Evolutionary conservation across 202 grass and related monocot genomes (phyloP).

Genomic region (Miscanthus sacchariflorus): DNA sequence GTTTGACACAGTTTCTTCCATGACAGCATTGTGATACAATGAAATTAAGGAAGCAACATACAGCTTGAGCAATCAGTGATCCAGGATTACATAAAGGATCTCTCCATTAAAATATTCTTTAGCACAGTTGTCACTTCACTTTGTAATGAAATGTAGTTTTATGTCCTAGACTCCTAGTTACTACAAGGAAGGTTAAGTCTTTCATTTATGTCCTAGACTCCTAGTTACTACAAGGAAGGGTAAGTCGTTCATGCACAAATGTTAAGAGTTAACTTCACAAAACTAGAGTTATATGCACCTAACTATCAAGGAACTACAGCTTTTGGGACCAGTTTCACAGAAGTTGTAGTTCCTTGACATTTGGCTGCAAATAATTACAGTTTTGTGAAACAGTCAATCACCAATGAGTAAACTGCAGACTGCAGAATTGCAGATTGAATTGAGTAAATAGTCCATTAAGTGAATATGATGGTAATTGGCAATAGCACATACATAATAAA

Average conservation of each 20-base stretch:
- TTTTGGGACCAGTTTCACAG: not conserved
- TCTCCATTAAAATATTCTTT: not conserved
- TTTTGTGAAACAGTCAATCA: not conserved
- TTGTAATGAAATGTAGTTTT: not conserved
- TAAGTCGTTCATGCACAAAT: not conserved
- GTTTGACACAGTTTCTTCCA: constrained; percentile 11
- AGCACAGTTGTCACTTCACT: not conserved
- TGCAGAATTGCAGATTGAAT: not conserved
- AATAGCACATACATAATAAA: not conserved
- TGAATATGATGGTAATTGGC: not conserved
- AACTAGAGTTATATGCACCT: not conserved
- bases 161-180: not conserved
- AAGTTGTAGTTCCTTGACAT: not conserved
- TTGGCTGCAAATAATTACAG: not conserved
- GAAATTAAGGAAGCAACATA: constrained; percentile 22
- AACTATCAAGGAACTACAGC: not conserved
- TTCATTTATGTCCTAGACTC: no score
- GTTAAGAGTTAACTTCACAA: not conserved
- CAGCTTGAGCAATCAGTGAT: not conserved
- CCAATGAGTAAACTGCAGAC: not conserved
- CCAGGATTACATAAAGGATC: constrained; percentile 1
- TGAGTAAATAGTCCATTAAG: not conserved
- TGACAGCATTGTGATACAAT: not conserved
- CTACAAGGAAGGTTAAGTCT: not conserved
- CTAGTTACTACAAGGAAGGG: no score